phyloP scores from a whole-genome alignment of 2,329 filamentous ascomycete genomes.

The Moelleriella libera region DNA sequence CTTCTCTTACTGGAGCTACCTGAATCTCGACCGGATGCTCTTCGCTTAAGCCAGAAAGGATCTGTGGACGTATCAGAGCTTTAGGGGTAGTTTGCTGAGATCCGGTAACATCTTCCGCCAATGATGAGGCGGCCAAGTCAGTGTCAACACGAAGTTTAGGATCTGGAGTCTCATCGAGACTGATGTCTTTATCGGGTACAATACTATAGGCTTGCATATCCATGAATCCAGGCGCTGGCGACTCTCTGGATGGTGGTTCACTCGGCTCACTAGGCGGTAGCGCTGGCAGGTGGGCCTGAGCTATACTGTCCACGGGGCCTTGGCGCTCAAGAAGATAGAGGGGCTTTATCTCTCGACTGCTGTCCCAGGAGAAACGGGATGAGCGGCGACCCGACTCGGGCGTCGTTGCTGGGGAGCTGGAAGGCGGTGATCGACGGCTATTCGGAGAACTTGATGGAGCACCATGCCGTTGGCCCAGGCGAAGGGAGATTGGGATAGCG shows the following conservation, averaged over 20 bases:
- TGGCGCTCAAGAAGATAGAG: constrained; percentile 63
- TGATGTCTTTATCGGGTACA: constrained; percentile 11
- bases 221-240: constrained; percentile 17
- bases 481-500: constrained; percentile 41
- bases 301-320: constrained; percentile 16
- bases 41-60: too few species aligned
- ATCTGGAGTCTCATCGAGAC: constrained; percentile 7
- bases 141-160: constrained; percentile 27
- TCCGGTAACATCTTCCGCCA: constrained; percentile 33
- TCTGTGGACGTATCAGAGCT: constrained; percentile 25
- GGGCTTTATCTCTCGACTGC: constrained; percentile 59
- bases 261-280: constrained; percentile 28
- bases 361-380: constrained; percentile 46
- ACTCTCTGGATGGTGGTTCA: constrained; percentile 15
- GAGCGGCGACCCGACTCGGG: constrained; percentile 23
- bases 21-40: too few species aligned
- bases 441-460: constrained; percentile 28
- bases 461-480: constrained; percentile 28
- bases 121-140: constrained; percentile 12
- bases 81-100: constrained; percentile 58
- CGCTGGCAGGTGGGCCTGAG: constrained; percentile 28
- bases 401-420: constrained; percentile 16
- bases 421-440: constrained; percentile 23
- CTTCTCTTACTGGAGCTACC: too few species aligned
- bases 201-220: constrained; percentile 12